Evolutionary conservation across 257 asterid genomes (phyloP).

Genomic region (Solanum chilense): DNA sequence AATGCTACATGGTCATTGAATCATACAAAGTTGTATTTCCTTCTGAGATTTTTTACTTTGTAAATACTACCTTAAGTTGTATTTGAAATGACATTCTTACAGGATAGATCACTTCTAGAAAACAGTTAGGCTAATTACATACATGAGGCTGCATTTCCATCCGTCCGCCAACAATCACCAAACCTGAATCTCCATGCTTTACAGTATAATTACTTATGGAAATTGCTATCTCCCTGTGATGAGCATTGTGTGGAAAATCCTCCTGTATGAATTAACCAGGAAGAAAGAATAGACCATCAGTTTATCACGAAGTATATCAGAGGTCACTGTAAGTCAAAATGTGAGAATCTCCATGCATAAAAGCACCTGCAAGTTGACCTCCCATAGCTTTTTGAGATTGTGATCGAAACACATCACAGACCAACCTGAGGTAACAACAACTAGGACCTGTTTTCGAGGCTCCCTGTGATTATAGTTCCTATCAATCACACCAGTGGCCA

Average conservation of each 20-base stretch:
- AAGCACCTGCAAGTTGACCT: conserved; percentile 75
- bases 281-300: neutral
- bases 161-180: conserved; percentile 91
- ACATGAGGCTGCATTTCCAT: conserved; percentile 99
- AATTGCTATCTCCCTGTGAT: conserved; percentile 85
- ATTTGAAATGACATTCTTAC: neutral
- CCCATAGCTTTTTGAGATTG: conserved; percentile 96
- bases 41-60: neutral
- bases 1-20: neutral
- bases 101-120: neutral
- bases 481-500: conserved; percentile 90
- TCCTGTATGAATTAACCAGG: conserved; percentile 37
- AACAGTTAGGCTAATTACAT: conserved; percentile 17
- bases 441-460: conserved; percentile 78
- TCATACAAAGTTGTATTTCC: neutral
- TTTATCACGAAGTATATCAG: neutral
- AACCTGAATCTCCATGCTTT: conserved; percentile 88
- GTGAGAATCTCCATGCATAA: neutral
- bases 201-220: conserved; percentile 85
- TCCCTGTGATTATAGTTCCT: conserved; percentile 52
- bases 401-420: conserved; percentile 96
- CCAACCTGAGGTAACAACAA: conserved; percentile 96
- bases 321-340: neutral
- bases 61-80: neutral
- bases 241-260: conserved; percentile 96